phyloP scores from a whole-genome alignment of 345 rosid genomes.

The Noccaea bulbosa region DNA sequence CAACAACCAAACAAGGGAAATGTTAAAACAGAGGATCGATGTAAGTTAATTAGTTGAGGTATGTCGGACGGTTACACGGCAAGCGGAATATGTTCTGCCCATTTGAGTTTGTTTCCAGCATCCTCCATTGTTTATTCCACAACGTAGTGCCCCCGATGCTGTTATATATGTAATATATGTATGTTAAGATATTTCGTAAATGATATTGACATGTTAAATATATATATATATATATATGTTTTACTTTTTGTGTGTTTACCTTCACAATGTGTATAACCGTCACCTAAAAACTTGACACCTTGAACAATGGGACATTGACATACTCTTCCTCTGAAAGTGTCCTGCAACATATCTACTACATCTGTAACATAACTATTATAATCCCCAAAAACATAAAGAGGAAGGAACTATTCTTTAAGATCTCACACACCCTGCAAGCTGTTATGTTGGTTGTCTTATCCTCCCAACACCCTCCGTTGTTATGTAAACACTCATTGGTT shows the following conservation, averaged over 20 bases:
- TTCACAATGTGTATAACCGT: slow-evolving; percentile 90
- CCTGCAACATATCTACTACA: slow-evolving; percentile 48
- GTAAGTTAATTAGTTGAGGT: slow-evolving; percentile 13
- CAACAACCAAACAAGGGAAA: background rate
- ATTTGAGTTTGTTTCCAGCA: slow-evolving; percentile 75
- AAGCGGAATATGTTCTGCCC: slow-evolving; percentile 77
- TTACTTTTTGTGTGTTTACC: slow-evolving; percentile 47
- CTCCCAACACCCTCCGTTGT: slow-evolving; percentile 97
- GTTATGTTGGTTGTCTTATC: slow-evolving; percentile 68
- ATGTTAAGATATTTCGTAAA: too few species aligned
- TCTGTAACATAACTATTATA: background rate
- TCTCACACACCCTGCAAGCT: slow-evolving; percentile 75
- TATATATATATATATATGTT: background rate
- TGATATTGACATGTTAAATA: background rate
- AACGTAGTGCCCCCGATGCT: slow-evolving; percentile 75
- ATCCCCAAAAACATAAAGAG: background rate
- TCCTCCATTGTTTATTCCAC: slow-evolving; percentile 83
- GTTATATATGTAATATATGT: too few species aligned
- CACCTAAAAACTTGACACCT: slow-evolving; percentile 81
- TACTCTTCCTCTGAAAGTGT: slow-evolving; percentile 94
- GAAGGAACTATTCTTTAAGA: background rate
- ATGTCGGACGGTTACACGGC: slow-evolving; percentile 51
- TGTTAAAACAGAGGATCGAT: background rate
- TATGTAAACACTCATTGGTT: slow-evolving; percentile 87
- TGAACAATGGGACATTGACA: slow-evolving; percentile 88